Conservation (phyloP, 768 basidiomycete genomes). For the Termitomyces sp. region DNA sequence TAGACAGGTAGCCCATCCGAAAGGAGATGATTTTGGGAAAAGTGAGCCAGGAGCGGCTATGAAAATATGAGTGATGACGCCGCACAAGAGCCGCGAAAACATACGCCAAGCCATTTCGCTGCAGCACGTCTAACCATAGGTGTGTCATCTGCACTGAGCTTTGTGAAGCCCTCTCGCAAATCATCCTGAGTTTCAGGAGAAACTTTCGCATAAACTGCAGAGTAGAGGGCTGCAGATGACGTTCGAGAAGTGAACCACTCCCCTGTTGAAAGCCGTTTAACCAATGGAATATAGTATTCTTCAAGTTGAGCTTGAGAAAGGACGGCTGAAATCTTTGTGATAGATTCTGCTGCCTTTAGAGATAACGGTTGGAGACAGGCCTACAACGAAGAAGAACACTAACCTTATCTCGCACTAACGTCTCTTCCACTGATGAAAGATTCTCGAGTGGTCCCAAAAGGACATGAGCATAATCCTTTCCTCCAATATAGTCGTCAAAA, state of each 20-base stretch:
- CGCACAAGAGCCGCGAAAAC: slow-evolving; percentile 24
- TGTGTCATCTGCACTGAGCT: slow-evolving; percentile 88
- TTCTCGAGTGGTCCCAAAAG: slow-evolving; percentile 91
- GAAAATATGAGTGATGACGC: neutral
- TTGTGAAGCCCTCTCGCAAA: slow-evolving; percentile 76
- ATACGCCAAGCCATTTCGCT: slow-evolving; percentile 92
- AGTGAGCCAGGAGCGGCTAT: slow-evolving; percentile 74
- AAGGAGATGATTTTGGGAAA: slow-evolving; percentile 75
- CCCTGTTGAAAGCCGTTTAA: slow-evolving; percentile 83
- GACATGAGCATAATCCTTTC: slow-evolving; percentile 78
- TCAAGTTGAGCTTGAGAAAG: slow-evolving; percentile 80
- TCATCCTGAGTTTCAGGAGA: slow-evolving; percentile 76
- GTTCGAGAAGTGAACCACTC: slow-evolving; percentile 99
- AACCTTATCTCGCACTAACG: slow-evolving; percentile 96
- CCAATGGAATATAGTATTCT: slow-evolving; percentile 84
- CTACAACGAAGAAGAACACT: slow-evolving; percentile 23
- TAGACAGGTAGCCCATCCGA: slow-evolving; percentile 90
- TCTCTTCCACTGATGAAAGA: slow-evolving; percentile 95
- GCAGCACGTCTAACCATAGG: slow-evolving; percentile 98
- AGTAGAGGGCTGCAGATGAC: slow-evolving; percentile 90
- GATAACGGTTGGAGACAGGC: slow-evolving; percentile 6
- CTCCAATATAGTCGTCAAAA: slow-evolving; percentile 94
- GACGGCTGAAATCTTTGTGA: slow-evolving; percentile 79
- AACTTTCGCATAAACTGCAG: slow-evolving; percentile 83
- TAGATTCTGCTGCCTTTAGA: slow-evolving; percentile 86